phyloP scores from a whole-genome alignment of 176 grass and related monocot species.

The Elymus sibiricus region DNA sequence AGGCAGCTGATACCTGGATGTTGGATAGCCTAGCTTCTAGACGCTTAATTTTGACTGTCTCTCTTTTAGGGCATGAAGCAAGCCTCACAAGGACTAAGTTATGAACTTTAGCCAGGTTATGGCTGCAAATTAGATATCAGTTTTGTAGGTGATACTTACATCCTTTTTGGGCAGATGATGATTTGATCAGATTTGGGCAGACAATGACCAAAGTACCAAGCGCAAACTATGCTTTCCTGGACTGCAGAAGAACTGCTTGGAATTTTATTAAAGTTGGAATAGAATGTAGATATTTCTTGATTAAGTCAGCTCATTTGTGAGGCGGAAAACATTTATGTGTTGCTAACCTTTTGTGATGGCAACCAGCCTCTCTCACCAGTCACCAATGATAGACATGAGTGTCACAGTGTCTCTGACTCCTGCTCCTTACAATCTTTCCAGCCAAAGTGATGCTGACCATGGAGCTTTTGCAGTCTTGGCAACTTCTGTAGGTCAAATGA shows the following conservation, averaged over 20 bases:
- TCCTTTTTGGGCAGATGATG: background rate
- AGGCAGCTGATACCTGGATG: background rate
- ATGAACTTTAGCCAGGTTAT: background rate
- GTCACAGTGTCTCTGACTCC: background rate
- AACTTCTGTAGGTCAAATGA: background rate
- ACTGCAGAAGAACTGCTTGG: background rate
- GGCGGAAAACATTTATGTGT: background rate
- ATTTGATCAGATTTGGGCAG: no score
- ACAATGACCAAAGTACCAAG: background rate
- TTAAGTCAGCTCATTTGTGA: background rate
- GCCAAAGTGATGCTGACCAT: background rate
- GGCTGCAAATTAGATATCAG: background rate
- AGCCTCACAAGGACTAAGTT: background rate
- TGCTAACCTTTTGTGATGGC: constrained; percentile 2
- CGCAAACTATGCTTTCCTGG: background rate
- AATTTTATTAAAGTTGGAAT: constrained; percentile 3
- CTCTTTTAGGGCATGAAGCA: background rate
- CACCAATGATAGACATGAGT: background rate
- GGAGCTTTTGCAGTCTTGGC: background rate
- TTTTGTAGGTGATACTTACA: background rate
- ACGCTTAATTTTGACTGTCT: background rate
- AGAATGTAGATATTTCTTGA: background rate
- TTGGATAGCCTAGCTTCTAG: background rate
- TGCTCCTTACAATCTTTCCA: constrained; percentile 15
- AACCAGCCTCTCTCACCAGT: background rate